Evolutionary conservation across 2,329 filamentous ascomycete species (phyloP), one percentile per base, ranked within the genome.

Genomic region (Monosporascus sp.): DNA sequence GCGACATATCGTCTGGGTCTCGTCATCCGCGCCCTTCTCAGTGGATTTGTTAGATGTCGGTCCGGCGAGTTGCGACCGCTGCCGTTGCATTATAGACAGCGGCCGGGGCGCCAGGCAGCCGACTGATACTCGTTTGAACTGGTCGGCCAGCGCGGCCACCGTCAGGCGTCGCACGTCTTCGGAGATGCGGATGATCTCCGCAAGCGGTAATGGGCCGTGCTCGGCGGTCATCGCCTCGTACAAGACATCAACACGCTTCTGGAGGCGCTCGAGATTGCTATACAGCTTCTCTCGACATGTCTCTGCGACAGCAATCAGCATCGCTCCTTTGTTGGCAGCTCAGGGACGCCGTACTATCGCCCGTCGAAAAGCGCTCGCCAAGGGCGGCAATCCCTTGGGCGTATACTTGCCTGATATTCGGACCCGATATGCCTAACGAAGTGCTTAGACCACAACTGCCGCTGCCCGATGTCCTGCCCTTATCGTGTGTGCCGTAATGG

Each of bases 121-220:
- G 14, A 61, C 55, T 5, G 69, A 69, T 9, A 71, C 52, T 7
- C 71, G 71, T 17, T 62, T 63, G 57, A 74, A 73, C 40, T 68
- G 67, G n/a, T 67, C 67, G 7, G 65, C 58, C 17, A 74, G 61
- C 6, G 71, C 70, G 16, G 62, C 59, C 8, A 74, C 49, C 24
- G 65, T 62, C 19, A 61, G 59, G 1, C 64, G 31, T 16, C 72
- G 69, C 3, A 66, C 67, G 3, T 61, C 60, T 55, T 74, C 72
- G 3, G 70, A 73, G 7, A 63, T 61, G 19, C 65, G 60, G 19
- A 73, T 61, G 17, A 68, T 59, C 50, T 67, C 66, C 19, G 65
- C 57, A 34, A 75, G 64, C 51, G 67, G 68, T 38, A 75, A 60
- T 3, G 64, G 64, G 4, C 57, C 56, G 7, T 57, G 17, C 1